Percentiles rank a stretch among this genome's conserved stretches.
Evolutionary conservation across 495 filamentous ascomycete genomes (phyloP).

Genomic region (Achaetomiella virescens): DNA sequence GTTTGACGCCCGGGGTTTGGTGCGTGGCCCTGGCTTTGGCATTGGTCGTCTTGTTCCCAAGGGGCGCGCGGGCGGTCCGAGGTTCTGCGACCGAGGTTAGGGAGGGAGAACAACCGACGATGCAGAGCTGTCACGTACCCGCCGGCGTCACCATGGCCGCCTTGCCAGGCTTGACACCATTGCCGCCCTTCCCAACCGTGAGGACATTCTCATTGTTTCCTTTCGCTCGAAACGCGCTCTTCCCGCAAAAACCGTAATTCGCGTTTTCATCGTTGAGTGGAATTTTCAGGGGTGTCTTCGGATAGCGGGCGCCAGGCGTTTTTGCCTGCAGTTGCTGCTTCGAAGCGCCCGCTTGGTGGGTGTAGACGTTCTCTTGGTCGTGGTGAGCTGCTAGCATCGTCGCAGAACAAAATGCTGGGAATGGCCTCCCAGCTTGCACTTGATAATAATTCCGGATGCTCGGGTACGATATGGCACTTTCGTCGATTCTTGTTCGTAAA

Average conservation of each 20-base stretch:
- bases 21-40: conserved; percentile 70
- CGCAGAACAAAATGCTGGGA: conserved; percentile 11
- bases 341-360: conserved; percentile 67
- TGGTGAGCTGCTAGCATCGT: conserved; percentile 65
- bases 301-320: conserved; percentile 67
- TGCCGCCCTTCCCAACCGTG: conserved; percentile 50
- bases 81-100: conserved; percentile 47
- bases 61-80: conserved; percentile 61
- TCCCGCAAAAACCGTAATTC: conserved; percentile 53
- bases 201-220: conserved; percentile 59
- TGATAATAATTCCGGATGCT: background rate
- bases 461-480: background rate
- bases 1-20: conserved; percentile 42
- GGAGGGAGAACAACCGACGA: background rate
- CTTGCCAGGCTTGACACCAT: conserved; percentile 41
- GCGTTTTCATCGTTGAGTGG: conserved; percentile 83
- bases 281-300: conserved; percentile 80
- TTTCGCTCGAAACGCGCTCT: conserved; percentile 51
- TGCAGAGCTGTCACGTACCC: conserved; percentile 11
- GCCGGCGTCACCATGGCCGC: conserved; percentile 69
- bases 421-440: conserved; percentile 14
- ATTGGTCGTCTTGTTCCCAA: conserved; percentile 95
- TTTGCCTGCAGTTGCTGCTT: conserved; percentile 74
- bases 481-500: background rate
- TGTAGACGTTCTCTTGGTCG: conserved; percentile 85